phyloP scores from a whole-genome alignment of 78 protist species.

The Dictyostelium capitatum region DNA sequence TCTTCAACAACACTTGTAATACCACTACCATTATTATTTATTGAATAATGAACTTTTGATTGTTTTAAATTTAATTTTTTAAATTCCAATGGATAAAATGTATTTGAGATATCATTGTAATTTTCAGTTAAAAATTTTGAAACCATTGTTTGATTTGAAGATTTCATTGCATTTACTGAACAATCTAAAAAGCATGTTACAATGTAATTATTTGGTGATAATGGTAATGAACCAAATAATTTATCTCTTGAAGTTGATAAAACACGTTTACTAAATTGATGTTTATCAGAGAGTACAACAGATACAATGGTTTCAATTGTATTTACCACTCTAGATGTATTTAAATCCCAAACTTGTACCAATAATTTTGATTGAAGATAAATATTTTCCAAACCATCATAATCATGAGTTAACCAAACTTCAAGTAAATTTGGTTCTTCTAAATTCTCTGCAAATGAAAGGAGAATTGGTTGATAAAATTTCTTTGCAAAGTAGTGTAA shows the following conservation, averaged over 20 bases:
- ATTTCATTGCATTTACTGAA: background rate
- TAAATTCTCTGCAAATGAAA: conserved; percentile 18
- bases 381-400: background rate
- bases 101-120: conserved; percentile 17
- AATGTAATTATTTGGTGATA: background rate
- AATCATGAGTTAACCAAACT: conserved; percentile 42
- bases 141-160: background rate
- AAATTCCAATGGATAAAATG: conserved; percentile 33
- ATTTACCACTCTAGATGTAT: background rate
- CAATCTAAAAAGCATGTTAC: background rate
- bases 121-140: background rate
- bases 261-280: conserved; percentile 3
- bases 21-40: background rate
- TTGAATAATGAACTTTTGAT: conserved; percentile 7
- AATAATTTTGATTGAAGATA: background rate
- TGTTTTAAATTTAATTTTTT: conserved; percentile 43
- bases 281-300: background rate
- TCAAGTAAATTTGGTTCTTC: conserved; percentile 1
- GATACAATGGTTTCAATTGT: background rate
- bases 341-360: background rate
- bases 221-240: background rate
- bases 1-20: background rate
- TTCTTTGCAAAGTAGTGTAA: conserved; percentile 83
- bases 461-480: conserved; percentile 56
- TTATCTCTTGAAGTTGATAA: background rate